Percentiles rank a stretch among this genome's conserved stretches.
Conservation (phyloP, 805 yeast species). For the Torulaspora maleeae region DNA sequence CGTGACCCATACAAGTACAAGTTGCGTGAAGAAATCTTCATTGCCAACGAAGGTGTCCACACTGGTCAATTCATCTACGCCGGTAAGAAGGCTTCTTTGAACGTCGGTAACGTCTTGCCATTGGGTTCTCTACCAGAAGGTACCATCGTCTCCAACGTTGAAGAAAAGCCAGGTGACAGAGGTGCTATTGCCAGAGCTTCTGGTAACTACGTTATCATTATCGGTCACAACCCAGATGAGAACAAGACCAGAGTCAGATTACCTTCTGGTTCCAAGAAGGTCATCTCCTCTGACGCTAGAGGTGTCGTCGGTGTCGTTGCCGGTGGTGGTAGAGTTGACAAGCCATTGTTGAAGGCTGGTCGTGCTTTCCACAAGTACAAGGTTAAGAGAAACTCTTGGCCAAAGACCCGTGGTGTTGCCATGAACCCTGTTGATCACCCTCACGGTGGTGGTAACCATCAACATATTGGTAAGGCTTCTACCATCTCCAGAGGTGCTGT, state of each 20-base stretch:
- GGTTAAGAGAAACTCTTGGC: constrained; percentile 99
- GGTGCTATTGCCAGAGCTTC: constrained; percentile 99
- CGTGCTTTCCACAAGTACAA: constrained; percentile 99
- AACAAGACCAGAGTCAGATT: constrained; percentile 98
- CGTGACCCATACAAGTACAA: constrained; percentile 99
- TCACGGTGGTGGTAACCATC: constrained; percentile 99
- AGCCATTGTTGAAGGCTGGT: constrained; percentile 99
- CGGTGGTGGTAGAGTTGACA: constrained; percentile 99
- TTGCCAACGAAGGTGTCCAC: constrained; percentile 99
- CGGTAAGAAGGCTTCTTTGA: constrained; percentile 96
- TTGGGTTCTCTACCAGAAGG: constrained; percentile 98
- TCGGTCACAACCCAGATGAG: constrained; percentile 99
- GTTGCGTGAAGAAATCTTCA: constrained; percentile 96
- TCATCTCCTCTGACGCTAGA: constrained; percentile 92
- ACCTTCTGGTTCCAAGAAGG: constrained; percentile 98
- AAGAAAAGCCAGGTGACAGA: constrained; percentile 98
- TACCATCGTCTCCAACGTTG: constrained; percentile 97
- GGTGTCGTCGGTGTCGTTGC: constrained; percentile 99
- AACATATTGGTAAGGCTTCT: constrained; percentile 99
- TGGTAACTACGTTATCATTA: constrained; percentile 98
- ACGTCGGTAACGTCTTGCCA: constrained; percentile 95
- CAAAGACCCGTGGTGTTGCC: constrained; percentile 99
- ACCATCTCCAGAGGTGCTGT: constrained; percentile 99
- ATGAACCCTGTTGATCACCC: constrained; percentile 99
- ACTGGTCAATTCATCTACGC: constrained; percentile 99